Evolutionary conservation across 208 protist species (phyloP), one percentile per base, ranked within the genome.

Genomic region (Acanthamoeba divionensis): DNA sequence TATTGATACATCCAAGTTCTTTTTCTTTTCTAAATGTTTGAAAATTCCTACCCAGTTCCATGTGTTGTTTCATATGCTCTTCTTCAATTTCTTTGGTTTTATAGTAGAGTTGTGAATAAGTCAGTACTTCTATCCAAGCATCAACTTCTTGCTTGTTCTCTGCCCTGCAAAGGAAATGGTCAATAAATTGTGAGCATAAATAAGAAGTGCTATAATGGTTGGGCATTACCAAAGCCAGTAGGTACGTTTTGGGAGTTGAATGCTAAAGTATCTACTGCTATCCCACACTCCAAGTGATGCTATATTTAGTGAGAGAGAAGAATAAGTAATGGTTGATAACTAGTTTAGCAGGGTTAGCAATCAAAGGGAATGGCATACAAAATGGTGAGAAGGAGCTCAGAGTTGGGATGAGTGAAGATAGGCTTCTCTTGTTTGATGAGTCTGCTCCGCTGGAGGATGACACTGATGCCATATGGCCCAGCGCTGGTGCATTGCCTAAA

Each of bases 141-240:
- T 85, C 75, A 44, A 85, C 75, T 38, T 85, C 75, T 2, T 85
- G 75, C 75, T 85, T 85, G 31, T 38, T 85, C 29, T 85, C 75
- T 48, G 75, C 75, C 75, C 36, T 41, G 36, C 36, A 41, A 41
- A 41, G 36, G 36, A 41, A 41, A 41, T 41, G 36, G 36, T 41
- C 36, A 41, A 41, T 41, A 41, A 41, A 41, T 41, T 41, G 36
- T 41, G 36, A 41, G 36, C 36, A 41, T 6, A 41, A 41, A 5
- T 41, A 41, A 41, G 5, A 41, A 41, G 5, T 5, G 36, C 5
- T 6, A 41, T 41, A 6, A 41, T 41, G 36, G 36, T 6, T 6
- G 36, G n/a, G n/a, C n/a, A n/a, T 41, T 41, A 41, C 36, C 75
- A 85, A n/a, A 85, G 31, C 75, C 75, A 85, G 26, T 85, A 85